phyloP scores from a whole-genome alignment of 495 filamentous ascomycete genomes.

The Penicillium ucsense region DNA sequence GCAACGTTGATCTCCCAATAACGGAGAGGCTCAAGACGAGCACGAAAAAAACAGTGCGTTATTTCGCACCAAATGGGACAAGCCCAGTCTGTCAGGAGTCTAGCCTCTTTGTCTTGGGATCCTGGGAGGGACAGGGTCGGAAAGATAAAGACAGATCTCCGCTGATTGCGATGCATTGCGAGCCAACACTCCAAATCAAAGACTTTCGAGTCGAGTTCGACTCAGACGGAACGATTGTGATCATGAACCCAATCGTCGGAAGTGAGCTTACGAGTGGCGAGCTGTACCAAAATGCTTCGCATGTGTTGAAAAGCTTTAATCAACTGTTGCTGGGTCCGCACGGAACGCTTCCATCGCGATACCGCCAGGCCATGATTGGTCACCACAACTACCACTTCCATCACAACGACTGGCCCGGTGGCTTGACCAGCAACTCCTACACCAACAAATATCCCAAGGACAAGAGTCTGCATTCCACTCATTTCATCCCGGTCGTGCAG shows the following conservation, averaged over 20 bases:
- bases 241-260: conserved; percentile 1
- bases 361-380: neutral
- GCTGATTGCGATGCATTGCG: conserved; percentile 7
- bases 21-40: neutral
- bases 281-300: conserved; percentile 11
- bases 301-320: conserved; percentile 7
- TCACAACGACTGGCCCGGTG: neutral
- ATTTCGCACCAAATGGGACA: conserved; percentile 1
- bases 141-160: neutral
- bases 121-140: neutral
- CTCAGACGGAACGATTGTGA: conserved; percentile 2
- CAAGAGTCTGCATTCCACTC: neutral
- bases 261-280: conserved; percentile 2
- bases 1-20: neutral
- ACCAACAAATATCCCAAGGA: neutral
- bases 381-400: neutral
- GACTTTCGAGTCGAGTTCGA: conserved; percentile 10
- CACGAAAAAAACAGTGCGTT: neutral
- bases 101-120: conserved; percentile 5
- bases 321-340: neutral
- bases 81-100: conserved; percentile 1
- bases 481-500: conserved; percentile 1
- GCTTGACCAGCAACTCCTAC: neutral
- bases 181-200: conserved; percentile 6
- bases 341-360: neutral